Evolutionary conservation across 2,329 filamentous ascomycete species (phyloP).

Genomic region (Lecanicillium sp.): DNA sequence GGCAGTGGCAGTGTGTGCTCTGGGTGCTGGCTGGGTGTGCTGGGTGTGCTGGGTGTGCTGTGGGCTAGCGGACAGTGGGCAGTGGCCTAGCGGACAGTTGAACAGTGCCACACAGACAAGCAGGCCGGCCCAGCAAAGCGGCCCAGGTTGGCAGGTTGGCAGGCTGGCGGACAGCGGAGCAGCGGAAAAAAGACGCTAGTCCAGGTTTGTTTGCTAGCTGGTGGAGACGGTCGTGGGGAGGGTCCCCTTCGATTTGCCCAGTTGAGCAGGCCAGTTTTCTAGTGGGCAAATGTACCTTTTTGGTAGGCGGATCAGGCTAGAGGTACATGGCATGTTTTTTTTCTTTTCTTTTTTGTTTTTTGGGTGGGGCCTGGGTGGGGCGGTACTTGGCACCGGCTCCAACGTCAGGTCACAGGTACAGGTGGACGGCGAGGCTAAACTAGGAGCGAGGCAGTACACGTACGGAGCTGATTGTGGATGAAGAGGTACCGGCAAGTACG

Average conservation of each 20-base stretch:
- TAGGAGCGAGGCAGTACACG: neutral
- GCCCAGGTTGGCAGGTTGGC: neutral
- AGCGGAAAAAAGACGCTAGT: neutral
- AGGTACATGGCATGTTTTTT: neutral
- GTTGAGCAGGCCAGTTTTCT: too few relatives aligned
- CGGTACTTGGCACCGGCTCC: neutral
- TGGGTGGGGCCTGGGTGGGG: neutral
- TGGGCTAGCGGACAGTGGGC: too few relatives aligned
- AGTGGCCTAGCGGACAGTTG: too few relatives aligned
- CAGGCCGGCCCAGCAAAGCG: too few relatives aligned
- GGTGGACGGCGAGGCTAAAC: neutral
- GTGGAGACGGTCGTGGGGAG: slow-evolving; percentile 8
- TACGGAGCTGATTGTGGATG: neutral
- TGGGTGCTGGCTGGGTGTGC: too few relatives aligned
- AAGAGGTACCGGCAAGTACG: neutral
- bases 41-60: too few relatives aligned
- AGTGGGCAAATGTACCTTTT: too few relatives aligned
- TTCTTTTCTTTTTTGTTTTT: too few relatives aligned
- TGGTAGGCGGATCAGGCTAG: too few relatives aligned
- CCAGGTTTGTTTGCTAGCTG: slow-evolving; percentile 9
- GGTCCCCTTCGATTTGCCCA: neutral
- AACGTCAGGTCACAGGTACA: neutral
- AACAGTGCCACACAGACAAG: too few relatives aligned
- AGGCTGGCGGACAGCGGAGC: neutral
- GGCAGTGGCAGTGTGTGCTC: too few relatives aligned